Evolutionary conservation across 2,329 filamentous ascomycete genomes (phyloP).

Genomic region (Aspergillus sp.): DNA sequence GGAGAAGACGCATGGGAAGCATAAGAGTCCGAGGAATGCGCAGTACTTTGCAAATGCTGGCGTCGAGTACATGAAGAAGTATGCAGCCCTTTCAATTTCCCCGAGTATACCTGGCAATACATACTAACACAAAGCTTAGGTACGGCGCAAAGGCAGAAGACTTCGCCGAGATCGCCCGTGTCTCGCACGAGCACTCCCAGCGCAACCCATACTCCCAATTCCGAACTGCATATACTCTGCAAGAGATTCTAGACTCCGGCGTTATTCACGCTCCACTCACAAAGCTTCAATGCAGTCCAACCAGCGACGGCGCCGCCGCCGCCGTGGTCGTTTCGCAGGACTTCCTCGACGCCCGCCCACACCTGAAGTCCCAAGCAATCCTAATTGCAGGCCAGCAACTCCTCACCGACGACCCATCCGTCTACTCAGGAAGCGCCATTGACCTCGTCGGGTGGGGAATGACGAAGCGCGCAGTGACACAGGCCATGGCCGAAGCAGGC

Average conservation of each 20-base stretch:
- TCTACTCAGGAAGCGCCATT: constrained; percentile 79
- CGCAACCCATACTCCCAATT: constrained; percentile 97
- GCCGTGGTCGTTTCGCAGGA: constrained; percentile 84
- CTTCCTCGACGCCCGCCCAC: constrained; percentile 82
- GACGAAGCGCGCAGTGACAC: constrained; percentile 65
- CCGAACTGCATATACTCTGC: constrained; percentile 82
- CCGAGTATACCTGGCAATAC: neutral
- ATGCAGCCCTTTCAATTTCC: constrained; percentile 25
- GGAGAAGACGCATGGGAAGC: constrained; percentile 75
- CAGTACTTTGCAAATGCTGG: constrained; percentile 97
- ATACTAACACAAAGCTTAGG: constrained; percentile 41
- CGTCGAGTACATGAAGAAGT: constrained; percentile 92
- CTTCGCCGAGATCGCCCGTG: constrained; percentile 89
- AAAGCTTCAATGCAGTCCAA: constrained; percentile 96
- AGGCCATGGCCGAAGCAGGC: constrained; percentile 70
- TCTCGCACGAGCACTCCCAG: constrained; percentile 90
- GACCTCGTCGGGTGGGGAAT: constrained; percentile 89
- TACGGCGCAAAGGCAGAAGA: constrained; percentile 81
- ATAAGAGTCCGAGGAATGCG: constrained; percentile 79
- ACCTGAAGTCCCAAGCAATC: constrained; percentile 77
- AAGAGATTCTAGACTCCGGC: constrained; percentile 73
- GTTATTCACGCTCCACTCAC: constrained; percentile 86
- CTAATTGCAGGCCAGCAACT: constrained; percentile 84
- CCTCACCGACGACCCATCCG: constrained; percentile 74
- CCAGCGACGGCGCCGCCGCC: constrained; percentile 87